Conservation (phyloP, 768 basidiomycete species). For the Mrakia frigida region DNA sequence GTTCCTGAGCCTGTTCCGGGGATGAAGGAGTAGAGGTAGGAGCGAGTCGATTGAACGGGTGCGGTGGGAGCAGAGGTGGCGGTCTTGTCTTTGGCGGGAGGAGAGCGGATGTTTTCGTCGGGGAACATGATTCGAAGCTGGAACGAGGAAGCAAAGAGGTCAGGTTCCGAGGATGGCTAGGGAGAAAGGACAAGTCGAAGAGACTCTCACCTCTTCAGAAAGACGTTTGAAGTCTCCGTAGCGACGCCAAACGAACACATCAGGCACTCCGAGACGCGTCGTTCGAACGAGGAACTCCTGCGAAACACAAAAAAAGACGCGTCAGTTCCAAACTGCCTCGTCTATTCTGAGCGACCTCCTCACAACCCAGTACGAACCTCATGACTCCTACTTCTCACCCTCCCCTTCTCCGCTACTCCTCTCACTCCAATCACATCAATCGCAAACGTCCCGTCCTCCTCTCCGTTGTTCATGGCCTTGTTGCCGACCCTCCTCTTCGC, state of each 20-base stretch:
- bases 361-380: slow-evolving; percentile 56
- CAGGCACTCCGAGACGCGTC: slow-evolving; percentile 61
- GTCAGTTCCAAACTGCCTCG: slow-evolving; percentile 25
- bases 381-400: slow-evolving; percentile 76
- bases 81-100: slow-evolving; percentile 80
- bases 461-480: slow-evolving; percentile 35
- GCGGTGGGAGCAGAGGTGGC: slow-evolving; percentile 40
- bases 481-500: slow-evolving; percentile 56
- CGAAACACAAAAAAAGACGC: not conserved
- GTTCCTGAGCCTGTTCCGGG: slow-evolving; percentile 21
- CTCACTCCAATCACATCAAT: slow-evolving; percentile 88
- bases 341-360: not conserved
- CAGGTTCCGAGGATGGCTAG: not conserved
- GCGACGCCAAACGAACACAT: slow-evolving; percentile 82
- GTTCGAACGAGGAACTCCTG: slow-evolving; percentile 96
- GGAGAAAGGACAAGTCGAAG: not conserved
- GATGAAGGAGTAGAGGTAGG: slow-evolving; percentile 32
- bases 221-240: slow-evolving; percentile 94
- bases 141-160: not conserved
- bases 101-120: slow-evolving; percentile 68
- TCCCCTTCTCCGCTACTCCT: slow-evolving; percentile 72
- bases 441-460: slow-evolving; percentile 57
- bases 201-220: slow-evolving; percentile 62
- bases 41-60: slow-evolving; percentile 24
- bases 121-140: slow-evolving; percentile 49